These are phyloP conservation scores for Apiotrichum laibachii DNA, from an alignment of 1,284 basidiomycete genomes.

Conservation along the genomic window DNA sequence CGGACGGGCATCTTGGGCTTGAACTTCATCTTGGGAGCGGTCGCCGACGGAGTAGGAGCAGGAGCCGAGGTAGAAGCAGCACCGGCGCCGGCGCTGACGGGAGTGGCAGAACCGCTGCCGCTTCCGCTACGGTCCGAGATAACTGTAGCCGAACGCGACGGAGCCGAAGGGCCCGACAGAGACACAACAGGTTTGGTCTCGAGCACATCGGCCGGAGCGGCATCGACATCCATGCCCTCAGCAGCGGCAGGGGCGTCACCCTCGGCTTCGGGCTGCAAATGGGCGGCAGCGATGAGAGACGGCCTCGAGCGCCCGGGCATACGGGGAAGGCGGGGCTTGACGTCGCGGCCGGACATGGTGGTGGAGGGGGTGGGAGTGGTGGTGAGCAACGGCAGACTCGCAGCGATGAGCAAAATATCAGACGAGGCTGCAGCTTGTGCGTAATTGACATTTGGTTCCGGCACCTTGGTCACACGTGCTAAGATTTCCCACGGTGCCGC, in stretches of 20 bases:
- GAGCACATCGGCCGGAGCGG: background rate
- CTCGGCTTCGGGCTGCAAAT: slow-evolving; percentile 4
- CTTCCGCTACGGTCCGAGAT: background rate
- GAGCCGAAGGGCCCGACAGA: background rate
- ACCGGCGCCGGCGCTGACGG: no score
- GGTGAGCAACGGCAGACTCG: background rate
- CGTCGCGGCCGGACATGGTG: slow-evolving; percentile 14
- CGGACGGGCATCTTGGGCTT: slow-evolving; percentile 47
- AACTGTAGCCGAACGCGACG: slow-evolving; percentile 1
- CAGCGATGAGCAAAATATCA: background rate
- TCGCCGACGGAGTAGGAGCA: background rate
- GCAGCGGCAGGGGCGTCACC: background rate
- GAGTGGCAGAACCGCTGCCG: background rate
- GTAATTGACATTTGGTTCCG: background rate
- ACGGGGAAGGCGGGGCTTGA: slow-evolving; percentile 16
- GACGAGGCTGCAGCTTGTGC: background rate
- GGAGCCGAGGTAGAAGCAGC: background rate
- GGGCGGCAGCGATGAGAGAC: slow-evolving; percentile 15
- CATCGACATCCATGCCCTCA: slow-evolving; percentile 10
- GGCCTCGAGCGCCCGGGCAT: slow-evolving; percentile 16
- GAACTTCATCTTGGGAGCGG: slow-evolving; percentile 44
- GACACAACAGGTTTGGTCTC: background rate
- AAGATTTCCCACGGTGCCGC: no score
- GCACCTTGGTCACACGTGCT: background rate
- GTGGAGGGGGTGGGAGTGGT: background rate